Conservation (phyloP, 2,329 filamentous ascomycete genomes). For the Fusarium sterilihyphosum region DNA sequence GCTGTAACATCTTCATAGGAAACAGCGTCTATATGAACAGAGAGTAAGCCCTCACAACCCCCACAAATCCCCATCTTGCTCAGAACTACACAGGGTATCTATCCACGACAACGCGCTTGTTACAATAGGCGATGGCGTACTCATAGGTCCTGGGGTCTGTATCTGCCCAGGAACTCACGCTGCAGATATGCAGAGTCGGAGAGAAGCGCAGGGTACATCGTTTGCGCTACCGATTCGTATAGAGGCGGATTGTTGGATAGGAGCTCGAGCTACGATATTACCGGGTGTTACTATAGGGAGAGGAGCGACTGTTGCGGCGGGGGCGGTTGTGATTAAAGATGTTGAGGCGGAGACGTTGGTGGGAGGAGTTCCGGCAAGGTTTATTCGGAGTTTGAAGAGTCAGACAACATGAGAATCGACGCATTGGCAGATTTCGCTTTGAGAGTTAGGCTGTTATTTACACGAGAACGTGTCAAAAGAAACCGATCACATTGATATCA, state of each 20-base stretch:
- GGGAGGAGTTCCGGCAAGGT: constrained; percentile 13
- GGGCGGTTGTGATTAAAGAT: constrained; percentile 10
- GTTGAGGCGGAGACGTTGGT: constrained; percentile 17
- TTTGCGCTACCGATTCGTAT: constrained; percentile 16
- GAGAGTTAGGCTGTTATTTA: accelerated
- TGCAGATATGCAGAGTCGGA: not conserved
- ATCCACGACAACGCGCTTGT: constrained; percentile 18
- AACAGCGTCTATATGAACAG: constrained; percentile 16
- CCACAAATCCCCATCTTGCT: not conserved
- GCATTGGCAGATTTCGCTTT: not conserved
- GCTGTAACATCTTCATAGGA: constrained; percentile 12
- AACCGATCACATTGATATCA: not conserved
- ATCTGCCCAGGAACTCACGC: constrained; percentile 15
- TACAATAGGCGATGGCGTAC: not conserved
- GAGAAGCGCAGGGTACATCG: not conserved
- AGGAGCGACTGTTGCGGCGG: constrained; percentile 13
- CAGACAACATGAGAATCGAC: accelerated
- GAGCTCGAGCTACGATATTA: constrained; percentile 3
- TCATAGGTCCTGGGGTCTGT: constrained; percentile 12
- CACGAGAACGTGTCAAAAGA: accelerated
- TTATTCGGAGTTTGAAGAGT: constrained; percentile 5
- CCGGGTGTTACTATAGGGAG: constrained; percentile 9
- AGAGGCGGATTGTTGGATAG: constrained; percentile 19
- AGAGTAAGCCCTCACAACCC: not conserved
- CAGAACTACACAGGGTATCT: not conserved